Evolutionary conservation across 2,329 filamentous ascomycete genomes (phyloP).

Genomic region (Macrophomina tecta): DNA sequence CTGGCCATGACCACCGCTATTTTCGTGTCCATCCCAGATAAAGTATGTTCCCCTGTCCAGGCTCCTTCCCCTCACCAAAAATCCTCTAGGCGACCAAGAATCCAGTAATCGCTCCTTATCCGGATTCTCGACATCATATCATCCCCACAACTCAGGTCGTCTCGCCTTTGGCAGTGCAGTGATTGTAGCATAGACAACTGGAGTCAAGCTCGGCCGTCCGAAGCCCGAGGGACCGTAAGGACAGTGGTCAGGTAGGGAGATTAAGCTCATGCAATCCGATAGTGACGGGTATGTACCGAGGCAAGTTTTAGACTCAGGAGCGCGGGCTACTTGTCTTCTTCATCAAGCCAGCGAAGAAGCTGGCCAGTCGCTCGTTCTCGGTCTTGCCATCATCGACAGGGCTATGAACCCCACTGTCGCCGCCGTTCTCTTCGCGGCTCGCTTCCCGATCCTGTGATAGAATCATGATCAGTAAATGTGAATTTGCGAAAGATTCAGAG

Average conservation of each 20-base stretch:
- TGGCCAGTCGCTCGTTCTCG: conserved; percentile 48
- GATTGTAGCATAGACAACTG: background rate
- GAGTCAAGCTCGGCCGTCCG: background rate
- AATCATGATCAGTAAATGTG: background rate
- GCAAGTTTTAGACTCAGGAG: background rate
- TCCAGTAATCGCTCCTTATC: background rate
- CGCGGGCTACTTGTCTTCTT: conserved; percentile 31
- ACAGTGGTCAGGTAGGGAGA: too few relatives aligned
- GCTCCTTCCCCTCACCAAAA: background rate
- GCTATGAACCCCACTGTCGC: conserved; percentile 36
- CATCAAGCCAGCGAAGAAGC: conserved; percentile 47
- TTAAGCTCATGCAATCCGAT: background rate
- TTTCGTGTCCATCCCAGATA: background rate
- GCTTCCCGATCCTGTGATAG: conserved; percentile 44
- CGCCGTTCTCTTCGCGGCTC: conserved; percentile 38
- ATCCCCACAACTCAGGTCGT: conserved; percentile 10
- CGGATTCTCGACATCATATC: background rate
- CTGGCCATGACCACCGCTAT: background rate
- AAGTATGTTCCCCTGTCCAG: background rate
- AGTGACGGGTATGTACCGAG: background rate
- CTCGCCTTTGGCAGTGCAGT: background rate
- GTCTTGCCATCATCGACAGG: conserved; percentile 40
- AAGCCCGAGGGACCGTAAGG: background rate
- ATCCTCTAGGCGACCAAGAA: background rate
- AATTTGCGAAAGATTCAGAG: background rate